Evolutionary conservation across 2,329 filamentous ascomycete species (phyloP), one percentile per base, ranked within the genome.

Genomic region (Colletotrichum chrysophilum): DNA sequence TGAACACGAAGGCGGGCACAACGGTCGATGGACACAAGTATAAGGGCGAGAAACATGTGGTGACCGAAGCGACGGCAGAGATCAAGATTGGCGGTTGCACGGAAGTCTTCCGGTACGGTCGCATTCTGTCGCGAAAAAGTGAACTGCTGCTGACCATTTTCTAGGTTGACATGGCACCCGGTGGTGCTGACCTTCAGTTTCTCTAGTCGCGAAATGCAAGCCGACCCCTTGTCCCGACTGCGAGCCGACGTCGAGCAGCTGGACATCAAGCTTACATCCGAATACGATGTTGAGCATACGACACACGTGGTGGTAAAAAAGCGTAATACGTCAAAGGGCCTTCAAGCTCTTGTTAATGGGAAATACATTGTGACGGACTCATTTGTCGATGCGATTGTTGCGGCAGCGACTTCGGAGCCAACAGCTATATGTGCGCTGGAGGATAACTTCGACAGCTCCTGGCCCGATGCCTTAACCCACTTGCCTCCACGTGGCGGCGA

Each of bases 251-350:
- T 98, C 21, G 95, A 97, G 82, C 91, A 93, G 60, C 89, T 98
- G n/a, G 97, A 98, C 81, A 93, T 98, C 83, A 98, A 98, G 83
- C 93, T 95, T 16, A 87, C 94, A 16, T 88, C 91, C 58, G 93
- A 96, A 5, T 98, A 95, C 83, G 86, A 94, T 28, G 86, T 89
- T 30, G 89, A 87, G 18, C 86, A 90, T 32, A 98, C 96, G 0
- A 98, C 96, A 0, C 96, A 98, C 83, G 94, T 98, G 13, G 92
- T 98, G 38, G 93, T 95, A 9, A 94, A 93, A 83, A 98, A 98
- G 85, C 91, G 97, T 64, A 99, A 98, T 83, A 96, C 95, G 0
- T 91, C 96, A 0, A 96, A 95, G 78, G 95, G 95, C 0, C 88
- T 99, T 4, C 95, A 97, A 81, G 96, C 95, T 3, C 88, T 99